Evolutionary conservation across 176 grass and related monocot genomes (phyloP).

Genomic region (Thinopyrum elongatum): DNA sequence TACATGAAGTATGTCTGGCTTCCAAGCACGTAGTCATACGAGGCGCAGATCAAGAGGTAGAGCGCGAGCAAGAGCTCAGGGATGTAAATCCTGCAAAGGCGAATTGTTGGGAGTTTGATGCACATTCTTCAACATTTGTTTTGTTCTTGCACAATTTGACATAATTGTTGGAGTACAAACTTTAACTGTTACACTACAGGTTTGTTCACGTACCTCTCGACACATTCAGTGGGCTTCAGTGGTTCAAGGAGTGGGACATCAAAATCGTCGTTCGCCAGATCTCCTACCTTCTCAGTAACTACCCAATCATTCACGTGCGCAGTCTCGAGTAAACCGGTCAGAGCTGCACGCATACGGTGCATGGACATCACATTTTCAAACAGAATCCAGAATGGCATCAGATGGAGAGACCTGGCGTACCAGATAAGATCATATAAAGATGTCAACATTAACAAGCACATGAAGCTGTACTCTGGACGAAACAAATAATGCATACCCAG

Average conservation of each 20-base stretch:
- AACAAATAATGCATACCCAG: slow-evolving; percentile 38
- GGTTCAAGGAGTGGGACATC: slow-evolving; percentile 56
- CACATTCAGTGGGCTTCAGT: slow-evolving; percentile 41
- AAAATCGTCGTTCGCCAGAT: slow-evolving; percentile 42
- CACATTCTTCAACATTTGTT: neutral
- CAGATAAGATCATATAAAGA: neutral
- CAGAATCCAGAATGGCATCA: slow-evolving; percentile 98
- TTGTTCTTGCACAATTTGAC: slow-evolving; percentile 1
- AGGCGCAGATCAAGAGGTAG: slow-evolving; percentile 71
- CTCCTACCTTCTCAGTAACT: slow-evolving; percentile 88
- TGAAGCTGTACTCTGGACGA: neutral
- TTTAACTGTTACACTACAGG: neutral
- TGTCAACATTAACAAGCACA: neutral
- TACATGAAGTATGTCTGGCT: slow-evolving; percentile 69
- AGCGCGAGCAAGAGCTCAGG: slow-evolving; percentile 67
- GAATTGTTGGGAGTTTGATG: slow-evolving; percentile 11
- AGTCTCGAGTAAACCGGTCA: slow-evolving; percentile 71
- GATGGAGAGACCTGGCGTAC: slow-evolving; percentile 71
- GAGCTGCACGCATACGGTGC: slow-evolving; percentile 83
- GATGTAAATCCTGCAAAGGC: slow-evolving; percentile 64
- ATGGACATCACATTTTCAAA: slow-evolving; percentile 98
- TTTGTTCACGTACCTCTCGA: slow-evolving; percentile 37
- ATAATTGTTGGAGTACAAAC: neutral
- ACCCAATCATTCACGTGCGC: slow-evolving; percentile 75
- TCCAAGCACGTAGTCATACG: slow-evolving; percentile 65